Conservation (phyloP, 1,139 yeast species). For the Lodderomyces jiufengensis region DNA sequence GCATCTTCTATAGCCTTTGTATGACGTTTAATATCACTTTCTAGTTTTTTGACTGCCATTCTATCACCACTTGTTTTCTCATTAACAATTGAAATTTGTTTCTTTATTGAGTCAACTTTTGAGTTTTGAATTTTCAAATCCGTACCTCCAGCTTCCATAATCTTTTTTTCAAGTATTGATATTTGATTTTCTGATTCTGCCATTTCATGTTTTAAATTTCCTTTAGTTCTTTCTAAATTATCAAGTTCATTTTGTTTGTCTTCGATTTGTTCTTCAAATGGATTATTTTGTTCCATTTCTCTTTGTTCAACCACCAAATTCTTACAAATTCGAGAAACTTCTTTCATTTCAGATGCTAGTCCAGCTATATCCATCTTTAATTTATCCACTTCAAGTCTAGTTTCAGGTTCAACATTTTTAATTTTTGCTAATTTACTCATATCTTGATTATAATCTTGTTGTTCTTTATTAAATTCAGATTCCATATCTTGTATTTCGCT, state of each 20-base stretch:
- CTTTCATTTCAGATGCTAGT: conserved; percentile 45
- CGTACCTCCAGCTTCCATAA: conserved; percentile 91
- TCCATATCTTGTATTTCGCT: conserved; percentile 45
- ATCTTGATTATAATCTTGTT: conserved; percentile 56
- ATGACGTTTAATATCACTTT: conserved; percentile 60
- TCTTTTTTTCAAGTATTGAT: conserved; percentile 61
- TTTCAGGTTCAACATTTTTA: conserved; percentile 64
- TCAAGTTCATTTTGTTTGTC: conserved; percentile 37
- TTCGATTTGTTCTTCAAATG: conserved; percentile 33
- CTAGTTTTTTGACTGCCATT: conserved; percentile 59
- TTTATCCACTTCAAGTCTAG: conserved; percentile 62
- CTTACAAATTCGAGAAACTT: conserved; percentile 35
- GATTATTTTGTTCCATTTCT: conserved; percentile 20
- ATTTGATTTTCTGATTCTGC: conserved; percentile 58
- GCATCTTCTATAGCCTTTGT: conserved; percentile 44
- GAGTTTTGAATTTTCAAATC: conserved; percentile 76
- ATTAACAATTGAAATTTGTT: conserved; percentile 59
- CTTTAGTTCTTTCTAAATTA: conserved; percentile 34
- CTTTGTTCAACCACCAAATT: conserved; percentile 38
- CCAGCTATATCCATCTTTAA: conserved; percentile 64
- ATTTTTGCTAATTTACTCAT: conserved; percentile 54
- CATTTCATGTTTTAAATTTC: conserved; percentile 51
- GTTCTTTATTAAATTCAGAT: conserved; percentile 48
- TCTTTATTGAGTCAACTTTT: conserved; percentile 72
- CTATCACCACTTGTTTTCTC: conserved; percentile 62